These are phyloP conservation scores for Acacia crassicarpa DNA, from an alignment of 306 rosid genomes.

Conservation along the genomic window DNA sequence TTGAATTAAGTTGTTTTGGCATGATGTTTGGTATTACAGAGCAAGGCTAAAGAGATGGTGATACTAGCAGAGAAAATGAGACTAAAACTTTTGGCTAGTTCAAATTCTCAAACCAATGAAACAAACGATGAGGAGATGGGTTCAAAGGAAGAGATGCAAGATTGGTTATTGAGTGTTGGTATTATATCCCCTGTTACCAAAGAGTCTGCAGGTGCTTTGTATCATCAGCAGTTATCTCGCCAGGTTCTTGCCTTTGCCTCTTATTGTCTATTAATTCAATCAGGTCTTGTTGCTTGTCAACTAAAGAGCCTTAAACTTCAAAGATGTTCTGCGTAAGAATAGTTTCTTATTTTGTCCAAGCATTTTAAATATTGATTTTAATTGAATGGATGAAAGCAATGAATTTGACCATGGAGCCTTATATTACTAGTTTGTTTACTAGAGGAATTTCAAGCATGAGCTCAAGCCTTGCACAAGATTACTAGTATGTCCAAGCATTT, in stretches of 20 bases:
- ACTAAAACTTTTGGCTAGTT: constrained; percentile 75
- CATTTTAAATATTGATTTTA: not conserved
- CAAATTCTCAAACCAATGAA: constrained; percentile 58
- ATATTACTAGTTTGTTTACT: constrained; percentile 15
- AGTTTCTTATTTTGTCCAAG: not conserved
- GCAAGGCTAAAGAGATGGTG: constrained; percentile 99
- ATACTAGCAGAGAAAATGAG: constrained; percentile 98
- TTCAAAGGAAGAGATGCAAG: constrained; percentile 95
- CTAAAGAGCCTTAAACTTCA: constrained; percentile 10
- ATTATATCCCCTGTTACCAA: constrained; percentile 94
- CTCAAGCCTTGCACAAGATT: too few relatives aligned
- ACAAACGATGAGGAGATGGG: constrained; percentile 82
- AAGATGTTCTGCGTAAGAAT: constrained; percentile 4
- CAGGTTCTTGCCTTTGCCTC: constrained; percentile 58
- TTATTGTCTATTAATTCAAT: not conserved
- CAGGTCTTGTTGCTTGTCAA: not conserved
- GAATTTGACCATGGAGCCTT: constrained; percentile 2
- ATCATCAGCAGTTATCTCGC: constrained; percentile 93
- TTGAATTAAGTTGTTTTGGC: constrained; percentile 25
- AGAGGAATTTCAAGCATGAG: not conserved
- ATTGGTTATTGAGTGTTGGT: constrained; percentile 93
- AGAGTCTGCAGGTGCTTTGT: constrained; percentile 95
- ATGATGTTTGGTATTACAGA: constrained; percentile 53
- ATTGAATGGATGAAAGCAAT: not conserved
- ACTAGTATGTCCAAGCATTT: not conserved